Conservation (phyloP, 139 green algal species). For the Coccomyxa sp. region DNA sequence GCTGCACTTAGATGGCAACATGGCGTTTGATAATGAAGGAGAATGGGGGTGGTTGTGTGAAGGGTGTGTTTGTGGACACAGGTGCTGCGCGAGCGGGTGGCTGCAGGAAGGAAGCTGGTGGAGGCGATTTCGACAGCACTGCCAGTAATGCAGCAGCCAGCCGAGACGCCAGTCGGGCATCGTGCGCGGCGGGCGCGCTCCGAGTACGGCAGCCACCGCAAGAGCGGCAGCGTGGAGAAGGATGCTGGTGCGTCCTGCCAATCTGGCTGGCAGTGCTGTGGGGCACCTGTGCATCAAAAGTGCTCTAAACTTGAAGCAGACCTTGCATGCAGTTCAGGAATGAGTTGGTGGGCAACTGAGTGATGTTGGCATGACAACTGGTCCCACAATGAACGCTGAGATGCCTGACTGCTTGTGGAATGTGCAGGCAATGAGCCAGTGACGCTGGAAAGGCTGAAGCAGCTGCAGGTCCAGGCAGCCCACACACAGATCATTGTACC, state of each 20-base stretch:
- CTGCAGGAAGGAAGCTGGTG: conserved; percentile 31
- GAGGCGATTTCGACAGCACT: conserved; percentile 24
- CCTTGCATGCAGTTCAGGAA: too few species aligned
- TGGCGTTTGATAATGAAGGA: too few species aligned
- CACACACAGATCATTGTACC: conserved; percentile 27
- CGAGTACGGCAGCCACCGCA: not conserved
- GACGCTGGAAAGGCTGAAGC: conserved; percentile 23
- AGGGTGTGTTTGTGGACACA: conserved; percentile 1
- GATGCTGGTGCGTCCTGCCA: too few species aligned
- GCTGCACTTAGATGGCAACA: too few species aligned
- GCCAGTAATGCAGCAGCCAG: conserved; percentile 5
- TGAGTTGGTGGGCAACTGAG: too few species aligned
- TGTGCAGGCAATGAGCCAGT: not conserved
- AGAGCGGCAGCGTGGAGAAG: not conserved
- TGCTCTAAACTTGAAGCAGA: too few species aligned
- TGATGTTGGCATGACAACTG: too few species aligned
- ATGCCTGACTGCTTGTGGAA: too few species aligned
- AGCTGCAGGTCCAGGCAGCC: conserved; percentile 13
- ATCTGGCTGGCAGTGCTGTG: too few species aligned
- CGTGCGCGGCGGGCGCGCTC: not conserved
- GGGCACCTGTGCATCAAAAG: too few species aligned
- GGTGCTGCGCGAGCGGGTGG: conserved; percentile 32
- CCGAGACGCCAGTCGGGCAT: not conserved
- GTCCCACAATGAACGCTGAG: too few species aligned
- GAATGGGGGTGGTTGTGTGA: too few species aligned